Percentiles rank a stretch among this genome's conserved stretches.
phyloP scores from a whole-genome alignment of 1,284 basidiomycete genomes.

The Heterobasidion irregulare region DNA sequence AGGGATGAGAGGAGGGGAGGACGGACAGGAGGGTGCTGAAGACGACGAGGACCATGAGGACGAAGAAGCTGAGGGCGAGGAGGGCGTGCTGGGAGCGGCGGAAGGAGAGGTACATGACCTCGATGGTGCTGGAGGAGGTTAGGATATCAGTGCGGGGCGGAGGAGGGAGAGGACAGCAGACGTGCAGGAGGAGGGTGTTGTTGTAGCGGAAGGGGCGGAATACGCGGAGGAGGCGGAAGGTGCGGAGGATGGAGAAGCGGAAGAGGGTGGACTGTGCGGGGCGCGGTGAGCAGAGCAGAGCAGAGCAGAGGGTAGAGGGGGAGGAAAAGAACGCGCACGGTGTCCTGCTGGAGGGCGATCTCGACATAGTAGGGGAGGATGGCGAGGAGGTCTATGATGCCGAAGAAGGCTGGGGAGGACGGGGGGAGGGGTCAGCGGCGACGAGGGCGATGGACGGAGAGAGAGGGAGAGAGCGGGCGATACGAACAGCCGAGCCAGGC shows the following conservation, averaged over 20 bases:
- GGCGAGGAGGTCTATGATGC: constrained; percentile 76
- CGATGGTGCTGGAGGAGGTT: constrained; percentile 84
- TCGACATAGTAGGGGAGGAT: constrained; percentile 87
- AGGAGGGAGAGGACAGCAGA: too few relatives aligned
- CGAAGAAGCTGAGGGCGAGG: constrained; percentile 81
- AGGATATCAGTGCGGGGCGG: too few relatives aligned
- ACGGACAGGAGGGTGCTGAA: constrained; percentile 78
- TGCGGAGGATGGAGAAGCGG: constrained; percentile 80
- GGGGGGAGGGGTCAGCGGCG: background rate
- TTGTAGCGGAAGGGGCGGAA: constrained; percentile 84
- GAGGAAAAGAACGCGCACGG: constrained; percentile 36
- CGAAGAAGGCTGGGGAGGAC: constrained; percentile 62
- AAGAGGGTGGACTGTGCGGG: constrained; percentile 59
- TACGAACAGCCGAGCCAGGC: constrained; percentile 67
- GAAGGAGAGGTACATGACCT: constrained; percentile 90
- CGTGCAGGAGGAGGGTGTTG: constrained; percentile 73
- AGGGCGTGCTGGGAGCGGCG: constrained; percentile 80
- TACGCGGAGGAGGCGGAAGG: constrained; percentile 78
- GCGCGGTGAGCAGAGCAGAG: too few relatives aligned
- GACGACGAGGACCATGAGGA: constrained; percentile 78
- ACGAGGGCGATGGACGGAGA: constrained; percentile 2
- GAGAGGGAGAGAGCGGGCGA: too few relatives aligned
- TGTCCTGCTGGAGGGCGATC: constrained; percentile 76
- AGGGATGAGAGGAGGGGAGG: background rate
- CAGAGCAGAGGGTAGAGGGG: background rate